Percentiles rank a stretch among this genome's conserved stretches.
These are phyloP conservation scores for Lactarius psammicola DNA, from an alignment of 768 basidiomycete species.

Conservation along the genomic window DNA sequence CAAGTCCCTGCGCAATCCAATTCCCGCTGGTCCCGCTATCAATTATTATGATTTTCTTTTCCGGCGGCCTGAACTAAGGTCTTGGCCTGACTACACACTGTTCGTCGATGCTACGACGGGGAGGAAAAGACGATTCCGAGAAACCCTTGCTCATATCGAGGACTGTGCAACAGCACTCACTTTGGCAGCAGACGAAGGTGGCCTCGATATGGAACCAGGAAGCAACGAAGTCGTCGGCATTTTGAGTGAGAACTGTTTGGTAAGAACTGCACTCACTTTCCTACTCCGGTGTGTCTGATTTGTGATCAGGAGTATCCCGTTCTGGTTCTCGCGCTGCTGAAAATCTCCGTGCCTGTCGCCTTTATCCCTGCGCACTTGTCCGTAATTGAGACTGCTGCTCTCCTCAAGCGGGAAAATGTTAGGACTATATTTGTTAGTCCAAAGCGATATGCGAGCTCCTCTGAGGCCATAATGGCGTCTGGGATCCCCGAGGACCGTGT, in stretches of 20 bases:
- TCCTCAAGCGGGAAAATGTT: conserved; percentile 46
- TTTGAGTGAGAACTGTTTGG: conserved; percentile 67
- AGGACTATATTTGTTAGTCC: conserved; percentile 57
- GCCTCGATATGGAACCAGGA: conserved; percentile 45
- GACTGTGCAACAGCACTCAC: conserved; percentile 53
- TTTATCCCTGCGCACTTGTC: conserved; percentile 57
- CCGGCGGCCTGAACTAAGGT: conserved; percentile 3
- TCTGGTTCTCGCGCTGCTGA: conserved; percentile 48
- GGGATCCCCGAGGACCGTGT: conserved; percentile 44
- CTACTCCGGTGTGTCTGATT: conserved; percentile 7
- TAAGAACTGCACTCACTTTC: conserved; percentile 35
- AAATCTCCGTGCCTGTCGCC: conserved; percentile 50
- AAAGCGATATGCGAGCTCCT: conserved; percentile 41
- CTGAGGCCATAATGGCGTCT: conserved; percentile 37
- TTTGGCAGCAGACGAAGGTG: conserved; percentile 46
- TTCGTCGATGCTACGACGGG: conserved; percentile 58
- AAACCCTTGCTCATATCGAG: conserved; percentile 51
- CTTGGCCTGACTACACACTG: conserved; percentile 54
- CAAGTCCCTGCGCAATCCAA: conserved; percentile 8
- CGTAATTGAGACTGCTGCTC: conserved; percentile 53
- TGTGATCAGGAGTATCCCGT: conserved; percentile 50
- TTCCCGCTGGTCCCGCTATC: neutral
- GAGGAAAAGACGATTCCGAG: conserved; percentile 43
- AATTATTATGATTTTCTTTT: conserved; percentile 22
- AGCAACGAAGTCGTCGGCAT: conserved; percentile 63